These are phyloP conservation scores for Fusarium lateritium DNA, from an alignment of 2,329 filamentous ascomycete genomes.

Conservation along the genomic window DNA sequence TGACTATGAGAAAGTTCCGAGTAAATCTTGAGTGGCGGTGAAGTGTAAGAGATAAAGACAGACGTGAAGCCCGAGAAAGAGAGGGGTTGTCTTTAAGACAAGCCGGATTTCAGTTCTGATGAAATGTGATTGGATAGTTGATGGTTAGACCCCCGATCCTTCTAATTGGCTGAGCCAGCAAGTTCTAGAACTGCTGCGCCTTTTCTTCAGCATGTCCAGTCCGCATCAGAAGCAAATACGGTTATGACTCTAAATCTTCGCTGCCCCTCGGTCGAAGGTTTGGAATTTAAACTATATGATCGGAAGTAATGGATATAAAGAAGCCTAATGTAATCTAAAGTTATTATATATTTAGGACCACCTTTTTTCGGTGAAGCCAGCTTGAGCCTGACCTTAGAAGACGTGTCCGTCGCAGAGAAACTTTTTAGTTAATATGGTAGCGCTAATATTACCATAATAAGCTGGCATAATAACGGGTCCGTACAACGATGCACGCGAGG, in stretches of 20 bases:
- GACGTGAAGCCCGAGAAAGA: not conserved
- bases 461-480: no score
- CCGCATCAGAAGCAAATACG: not conserved
- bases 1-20: not conserved
- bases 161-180: not conserved
- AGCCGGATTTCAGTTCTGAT: not conserved
- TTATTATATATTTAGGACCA: no score
- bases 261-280: not conserved
- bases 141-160: not conserved
- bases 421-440: no score
- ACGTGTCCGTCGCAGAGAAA: no score
- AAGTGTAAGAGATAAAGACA: not conserved
- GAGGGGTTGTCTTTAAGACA: not conserved
- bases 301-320: no score
- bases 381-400: no score
- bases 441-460: no score
- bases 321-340: no score
- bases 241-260: not conserved
- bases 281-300: no score
- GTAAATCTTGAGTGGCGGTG: not conserved
- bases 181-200: not conserved
- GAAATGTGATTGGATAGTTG: not conserved
- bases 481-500: no score
- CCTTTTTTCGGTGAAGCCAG: no score
- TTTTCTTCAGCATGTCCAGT: not conserved